Evolutionary conservation across 2,329 filamentous ascomycete species (phyloP).

Genomic region (Curvularia sp.): DNA sequence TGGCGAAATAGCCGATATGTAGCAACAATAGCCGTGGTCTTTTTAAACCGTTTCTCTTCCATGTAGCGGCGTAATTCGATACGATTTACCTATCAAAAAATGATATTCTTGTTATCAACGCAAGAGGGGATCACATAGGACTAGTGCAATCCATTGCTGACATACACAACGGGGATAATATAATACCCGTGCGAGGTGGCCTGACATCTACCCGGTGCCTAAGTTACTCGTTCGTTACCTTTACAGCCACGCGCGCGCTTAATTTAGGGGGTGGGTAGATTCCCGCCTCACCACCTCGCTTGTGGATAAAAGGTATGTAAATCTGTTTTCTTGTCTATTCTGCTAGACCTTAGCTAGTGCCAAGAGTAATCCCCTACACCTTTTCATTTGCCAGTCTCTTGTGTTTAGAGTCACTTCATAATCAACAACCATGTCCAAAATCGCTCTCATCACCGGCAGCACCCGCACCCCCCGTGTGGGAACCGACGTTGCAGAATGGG

Average conservation of each 20-base stretch:
- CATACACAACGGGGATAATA: background rate
- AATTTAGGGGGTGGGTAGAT: background rate
- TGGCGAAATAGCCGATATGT: slow-evolving; percentile 1
- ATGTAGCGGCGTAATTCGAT: background rate
- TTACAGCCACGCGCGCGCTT: background rate
- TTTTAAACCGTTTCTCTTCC: background rate
- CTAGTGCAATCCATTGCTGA: background rate
- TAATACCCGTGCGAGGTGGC: background rate
- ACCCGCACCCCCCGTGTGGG: slow-evolving; percentile 16
- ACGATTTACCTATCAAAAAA: background rate
- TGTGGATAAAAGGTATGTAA: slow-evolving; percentile 1
- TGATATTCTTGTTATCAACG: background rate
- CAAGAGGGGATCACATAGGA: background rate
- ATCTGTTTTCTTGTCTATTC: slow-evolving; percentile 4
- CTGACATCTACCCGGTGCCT: background rate
- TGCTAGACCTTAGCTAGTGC: background rate
- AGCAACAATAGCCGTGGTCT: slow-evolving; percentile 1
- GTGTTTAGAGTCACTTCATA: slow-evolving; percentile 4
- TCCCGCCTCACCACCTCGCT: background rate
- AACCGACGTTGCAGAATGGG: slow-evolving; percentile 11
- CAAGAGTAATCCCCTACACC: background rate
- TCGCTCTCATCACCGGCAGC: slow-evolving; percentile 19
- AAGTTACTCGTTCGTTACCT: background rate
- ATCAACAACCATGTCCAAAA: slow-evolving; percentile 29
- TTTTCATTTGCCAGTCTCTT: slow-evolving; percentile 7